phyloP scores from a whole-genome alignment of 352 stramenopile species.

The Thalassiosira hispida region DNA sequence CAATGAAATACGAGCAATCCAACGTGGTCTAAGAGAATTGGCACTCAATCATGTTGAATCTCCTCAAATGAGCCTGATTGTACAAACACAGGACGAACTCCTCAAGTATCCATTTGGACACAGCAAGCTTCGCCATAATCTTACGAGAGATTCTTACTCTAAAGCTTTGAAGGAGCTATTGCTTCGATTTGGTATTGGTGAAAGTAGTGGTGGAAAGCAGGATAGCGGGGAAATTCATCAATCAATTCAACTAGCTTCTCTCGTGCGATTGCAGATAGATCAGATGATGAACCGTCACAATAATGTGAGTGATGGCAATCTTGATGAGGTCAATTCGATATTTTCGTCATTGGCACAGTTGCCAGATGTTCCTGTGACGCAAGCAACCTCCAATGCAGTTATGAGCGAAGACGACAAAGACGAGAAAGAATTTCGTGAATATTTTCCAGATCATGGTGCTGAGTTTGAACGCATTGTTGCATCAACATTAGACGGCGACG shows the following conservation, averaged over 20 bases:
- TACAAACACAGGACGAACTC: constrained; percentile 54
- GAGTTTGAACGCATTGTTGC: constrained; percentile 61
- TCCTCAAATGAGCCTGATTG: constrained; percentile 28
- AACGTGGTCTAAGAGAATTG: constrained; percentile 64
- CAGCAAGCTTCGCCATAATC: constrained; percentile 10
- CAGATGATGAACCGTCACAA: constrained; percentile 24
- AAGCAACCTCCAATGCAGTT: constrained; percentile 15
- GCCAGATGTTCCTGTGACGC: constrained; percentile 41
- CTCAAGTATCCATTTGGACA: constrained; percentile 55
- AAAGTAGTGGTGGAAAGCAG: constrained; percentile 24
- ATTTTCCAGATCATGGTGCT: constrained; percentile 65
- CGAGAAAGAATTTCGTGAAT: constrained; percentile 64
- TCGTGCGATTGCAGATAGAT: constrained; percentile 53
- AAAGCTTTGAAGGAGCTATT: constrained; percentile 50
- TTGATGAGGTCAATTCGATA: constrained; percentile 41
- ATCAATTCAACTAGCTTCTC: constrained; percentile 49
- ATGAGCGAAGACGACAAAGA: constrained; percentile 44
- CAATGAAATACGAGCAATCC: constrained; percentile 74
- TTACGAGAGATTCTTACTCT: constrained; percentile 35
- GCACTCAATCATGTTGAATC: constrained; percentile 40
- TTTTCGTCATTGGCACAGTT: constrained; percentile 50
- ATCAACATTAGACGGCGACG: constrained; percentile 37
- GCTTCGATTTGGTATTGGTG: constrained; percentile 45
- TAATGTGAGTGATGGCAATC: constrained; percentile 15
- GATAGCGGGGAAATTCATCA: constrained; percentile 39